Evolutionary conservation across 2,329 filamentous ascomycete genomes (phyloP).

Genomic region (Alternaria postmessia): DNA sequence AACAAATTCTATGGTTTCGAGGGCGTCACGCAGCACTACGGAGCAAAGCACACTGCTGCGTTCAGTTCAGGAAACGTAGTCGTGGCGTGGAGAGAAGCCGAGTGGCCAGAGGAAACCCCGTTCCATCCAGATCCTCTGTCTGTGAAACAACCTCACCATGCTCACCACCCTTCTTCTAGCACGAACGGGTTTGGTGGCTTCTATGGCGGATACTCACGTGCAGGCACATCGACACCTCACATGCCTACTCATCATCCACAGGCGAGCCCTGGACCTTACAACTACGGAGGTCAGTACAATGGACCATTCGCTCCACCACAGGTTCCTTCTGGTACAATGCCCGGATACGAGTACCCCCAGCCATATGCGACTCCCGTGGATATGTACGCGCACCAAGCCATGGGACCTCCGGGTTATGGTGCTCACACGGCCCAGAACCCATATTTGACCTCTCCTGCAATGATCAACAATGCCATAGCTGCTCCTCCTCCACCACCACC

Average conservation of each 20-base stretch:
- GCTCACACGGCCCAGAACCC: slow-evolving; percentile 31
- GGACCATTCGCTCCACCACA: slow-evolving; percentile 51
- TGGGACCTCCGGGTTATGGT: slow-evolving; percentile 43
- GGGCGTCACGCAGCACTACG: slow-evolving; percentile 82
- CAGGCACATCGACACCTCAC: slow-evolving; percentile 48
- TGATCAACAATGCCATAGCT: slow-evolving; percentile 38
- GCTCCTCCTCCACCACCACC: slow-evolving; percentile 33
- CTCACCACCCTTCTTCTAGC: slow-evolving; percentile 37
- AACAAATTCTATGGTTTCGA: slow-evolving; percentile 78
- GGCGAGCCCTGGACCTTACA: slow-evolving; percentile 49
- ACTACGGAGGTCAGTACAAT: slow-evolving; percentile 44
- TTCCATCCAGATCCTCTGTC: slow-evolving; percentile 70
- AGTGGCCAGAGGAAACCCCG: slow-evolving; percentile 79
- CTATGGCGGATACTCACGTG: slow-evolving; percentile 50
- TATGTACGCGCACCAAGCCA: slow-evolving; percentile 40
- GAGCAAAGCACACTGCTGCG: slow-evolving; percentile 77
- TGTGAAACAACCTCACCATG: slow-evolving; percentile 50
- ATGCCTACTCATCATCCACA: slow-evolving; percentile 47
- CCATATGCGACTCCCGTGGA: slow-evolving; percentile 41
- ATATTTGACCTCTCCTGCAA: slow-evolving; percentile 45
- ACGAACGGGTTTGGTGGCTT: slow-evolving; percentile 39
- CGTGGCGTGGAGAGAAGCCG: slow-evolving; percentile 77
- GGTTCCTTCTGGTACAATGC: slow-evolving; percentile 26
- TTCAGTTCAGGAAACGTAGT: slow-evolving; percentile 76
- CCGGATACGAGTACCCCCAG: slow-evolving; percentile 42